Percentiles rank a stretch among this genome's conserved stretches.
These are phyloP conservation scores for Talaromyces sp. DNA, from an alignment of 2,329 filamentous ascomycete genomes.

Conservation along the genomic window DNA sequence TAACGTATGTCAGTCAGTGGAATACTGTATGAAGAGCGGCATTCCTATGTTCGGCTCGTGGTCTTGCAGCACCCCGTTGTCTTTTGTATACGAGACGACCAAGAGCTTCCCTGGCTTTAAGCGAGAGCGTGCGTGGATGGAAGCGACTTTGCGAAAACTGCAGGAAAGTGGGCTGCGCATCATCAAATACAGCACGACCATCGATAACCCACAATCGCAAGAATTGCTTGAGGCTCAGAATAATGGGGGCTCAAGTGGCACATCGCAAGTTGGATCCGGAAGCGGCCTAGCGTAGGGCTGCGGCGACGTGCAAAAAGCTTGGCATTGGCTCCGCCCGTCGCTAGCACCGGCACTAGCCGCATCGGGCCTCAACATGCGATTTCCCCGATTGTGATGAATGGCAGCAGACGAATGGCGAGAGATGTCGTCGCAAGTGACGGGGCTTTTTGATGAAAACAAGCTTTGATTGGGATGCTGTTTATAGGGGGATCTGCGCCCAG, in stretches of 20 bases:
- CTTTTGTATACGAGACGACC: slow-evolving; percentile 10
- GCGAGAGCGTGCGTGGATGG: slow-evolving; percentile 12
- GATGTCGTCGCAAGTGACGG: not conserved
- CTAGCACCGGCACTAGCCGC: not conserved
- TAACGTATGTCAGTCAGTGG: slow-evolving; percentile 31
- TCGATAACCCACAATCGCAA: not conserved
- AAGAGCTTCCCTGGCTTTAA: slow-evolving; percentile 4
- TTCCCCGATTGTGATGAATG: not conserved
- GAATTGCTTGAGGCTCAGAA: not conserved
- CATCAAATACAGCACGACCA: slow-evolving; percentile 9
- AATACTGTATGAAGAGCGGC: slow-evolving; percentile 25
- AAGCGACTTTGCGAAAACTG: slow-evolving; percentile 9
- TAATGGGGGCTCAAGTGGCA: not conserved
- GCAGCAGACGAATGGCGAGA: not conserved
- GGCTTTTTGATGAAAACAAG: not conserved
- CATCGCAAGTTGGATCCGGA: slow-evolving; percentile 6
- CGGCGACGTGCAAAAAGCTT: not conserved
- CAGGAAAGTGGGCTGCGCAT: slow-evolving; percentile 10
- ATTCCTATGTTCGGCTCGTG: slow-evolving; percentile 14
- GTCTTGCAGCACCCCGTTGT: slow-evolving; percentile 6
- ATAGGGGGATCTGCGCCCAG: not conserved
- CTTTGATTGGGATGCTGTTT: not conserved
- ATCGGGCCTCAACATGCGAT: not conserved
- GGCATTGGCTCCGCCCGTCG: not conserved
- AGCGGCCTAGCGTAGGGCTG: not conserved